Conservation (phyloP, 345 rosid species). For the Camelina neglecta region DNA sequence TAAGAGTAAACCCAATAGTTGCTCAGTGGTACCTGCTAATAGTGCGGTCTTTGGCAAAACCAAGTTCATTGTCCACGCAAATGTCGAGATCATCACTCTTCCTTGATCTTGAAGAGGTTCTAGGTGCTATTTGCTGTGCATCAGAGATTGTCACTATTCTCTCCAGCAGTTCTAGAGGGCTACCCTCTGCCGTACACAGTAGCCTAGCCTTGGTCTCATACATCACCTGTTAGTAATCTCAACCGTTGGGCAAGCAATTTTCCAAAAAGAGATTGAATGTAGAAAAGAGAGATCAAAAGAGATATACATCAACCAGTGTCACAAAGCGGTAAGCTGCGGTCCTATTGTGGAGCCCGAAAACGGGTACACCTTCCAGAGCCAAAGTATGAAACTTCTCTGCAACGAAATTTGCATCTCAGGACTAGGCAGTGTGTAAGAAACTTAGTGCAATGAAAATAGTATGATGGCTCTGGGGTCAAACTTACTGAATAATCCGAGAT, state of each 20-base stretch:
- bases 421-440: slow-evolving; percentile 22
- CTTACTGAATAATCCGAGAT: slow-evolving; percentile 96
- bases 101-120: slow-evolving; percentile 86
- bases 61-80: slow-evolving; percentile 94
- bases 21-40: slow-evolving; percentile 70
- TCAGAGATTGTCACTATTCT: slow-evolving; percentile 76
- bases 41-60: slow-evolving; percentile 96
- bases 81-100: slow-evolving; percentile 76
- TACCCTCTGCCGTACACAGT: slow-evolving; percentile 86
- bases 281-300: slow-evolving; percentile 11
- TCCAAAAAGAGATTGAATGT: slow-evolving; percentile 5
- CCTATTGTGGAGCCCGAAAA: slow-evolving; percentile 83
- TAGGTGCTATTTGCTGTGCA: slow-evolving; percentile 74
- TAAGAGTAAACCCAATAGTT: slow-evolving; percentile 15
- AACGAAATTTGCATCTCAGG: slow-evolving; percentile 36
- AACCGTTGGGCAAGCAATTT: slow-evolving; percentile 1
- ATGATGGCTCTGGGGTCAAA: slow-evolving; percentile 11
- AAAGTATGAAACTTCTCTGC: slow-evolving; percentile 92
- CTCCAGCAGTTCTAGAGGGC: slow-evolving; percentile 73
- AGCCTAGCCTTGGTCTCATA: slow-evolving; percentile 86
- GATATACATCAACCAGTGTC: slow-evolving; percentile 86
- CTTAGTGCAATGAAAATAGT: slow-evolving; percentile 9
- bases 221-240: slow-evolving; percentile 68
- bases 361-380: slow-evolving; percentile 86
- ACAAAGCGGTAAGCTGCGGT: slow-evolving; percentile 98